A percentile compares a stretch with the other conserved stretches of the same genome.
Conservation (phyloP, 2,329 filamentous ascomycete species). For the Fusarium cyanostomum region DNA sequence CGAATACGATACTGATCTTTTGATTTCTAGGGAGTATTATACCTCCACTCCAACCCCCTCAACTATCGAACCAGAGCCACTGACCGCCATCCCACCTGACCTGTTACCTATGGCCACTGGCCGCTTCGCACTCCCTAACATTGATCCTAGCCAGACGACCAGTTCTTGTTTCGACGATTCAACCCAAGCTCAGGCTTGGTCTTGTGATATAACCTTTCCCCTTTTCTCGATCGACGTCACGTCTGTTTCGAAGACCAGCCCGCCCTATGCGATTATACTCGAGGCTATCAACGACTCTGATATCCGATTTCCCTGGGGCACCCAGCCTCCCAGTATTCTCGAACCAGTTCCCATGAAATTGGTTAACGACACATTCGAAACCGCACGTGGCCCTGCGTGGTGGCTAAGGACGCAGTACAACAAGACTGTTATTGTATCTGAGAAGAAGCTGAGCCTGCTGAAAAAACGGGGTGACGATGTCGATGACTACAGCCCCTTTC, state of each 20-base stretch:
- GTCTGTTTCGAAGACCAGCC: constrained; percentile 37
- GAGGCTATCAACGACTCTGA: constrained; percentile 46
- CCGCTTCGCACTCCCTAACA: constrained; percentile 63
- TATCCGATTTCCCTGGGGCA: constrained; percentile 60
- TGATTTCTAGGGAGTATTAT: constrained; percentile 27
- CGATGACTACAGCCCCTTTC: constrained; percentile 23
- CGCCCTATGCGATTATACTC: constrained; percentile 54
- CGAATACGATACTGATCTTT: constrained; percentile 5
- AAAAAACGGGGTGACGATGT: constrained; percentile 41
- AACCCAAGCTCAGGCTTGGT: constrained; percentile 68
- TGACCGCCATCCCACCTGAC: constrained; percentile 60
- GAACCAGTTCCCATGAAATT: constrained; percentile 54
- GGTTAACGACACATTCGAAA: constrained; percentile 62
- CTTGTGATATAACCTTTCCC: constrained; percentile 62
- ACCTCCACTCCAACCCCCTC: constrained; percentile 49
- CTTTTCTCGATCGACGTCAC: constrained; percentile 56
- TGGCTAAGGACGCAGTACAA: constrained; percentile 61
- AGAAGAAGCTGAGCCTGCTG: constrained; percentile 49
- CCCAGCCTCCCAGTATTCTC: constrained; percentile 59
- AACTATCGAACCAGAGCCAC: constrained; percentile 58
- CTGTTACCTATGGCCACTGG: constrained; percentile 65
- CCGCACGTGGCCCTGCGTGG: constrained; percentile 63
- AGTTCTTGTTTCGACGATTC: constrained; percentile 67
- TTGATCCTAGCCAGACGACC: constrained; percentile 59
- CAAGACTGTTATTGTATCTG: constrained; percentile 65